These are phyloP conservation scores for Tinospora cordifolia DNA, from an alignment of 164 flowering plant species.

Conservation along the genomic window DNA sequence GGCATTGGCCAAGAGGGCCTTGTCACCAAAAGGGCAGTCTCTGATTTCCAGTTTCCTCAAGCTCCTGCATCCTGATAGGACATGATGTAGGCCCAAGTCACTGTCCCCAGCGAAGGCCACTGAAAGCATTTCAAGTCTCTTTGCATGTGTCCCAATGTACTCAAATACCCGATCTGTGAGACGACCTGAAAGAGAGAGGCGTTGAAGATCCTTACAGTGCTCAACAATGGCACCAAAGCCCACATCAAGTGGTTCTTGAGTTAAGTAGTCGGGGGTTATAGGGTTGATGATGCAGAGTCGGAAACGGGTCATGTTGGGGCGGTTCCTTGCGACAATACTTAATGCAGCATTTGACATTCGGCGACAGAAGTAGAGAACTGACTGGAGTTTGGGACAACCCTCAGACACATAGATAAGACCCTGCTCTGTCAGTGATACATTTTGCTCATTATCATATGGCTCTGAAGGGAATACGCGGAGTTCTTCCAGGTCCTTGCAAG, in stretches of 20 bases:
- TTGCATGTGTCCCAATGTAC: constrained; percentile 64
- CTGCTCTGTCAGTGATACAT: constrained; percentile 56
- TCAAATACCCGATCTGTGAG: constrained; percentile 71
- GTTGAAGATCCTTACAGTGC: constrained; percentile 59
- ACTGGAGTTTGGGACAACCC: constrained; percentile 73
- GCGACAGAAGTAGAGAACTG: constrained; percentile 85
- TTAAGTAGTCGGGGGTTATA: constrained; percentile 57
- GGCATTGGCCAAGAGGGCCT: constrained; percentile 83
- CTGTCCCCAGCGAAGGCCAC: constrained; percentile 91
- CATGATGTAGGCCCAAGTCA: constrained; percentile 69
- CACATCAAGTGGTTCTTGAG: constrained; percentile 59
- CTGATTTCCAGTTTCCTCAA: constrained; percentile 75
- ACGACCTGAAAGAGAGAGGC: constrained; percentile 81
- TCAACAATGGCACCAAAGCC: constrained; percentile 87
- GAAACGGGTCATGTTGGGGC: constrained; percentile 69
- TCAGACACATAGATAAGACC: constrained; percentile 72
- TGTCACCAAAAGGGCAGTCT: constrained; percentile 89
- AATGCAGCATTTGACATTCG: constrained; percentile 87
- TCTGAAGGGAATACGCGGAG: constrained; percentile 82
- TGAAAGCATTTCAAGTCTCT: constrained; percentile 77
- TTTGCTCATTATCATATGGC: constrained; percentile 45
- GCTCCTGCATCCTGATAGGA: constrained; percentile 77
- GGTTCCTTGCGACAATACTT: constrained; percentile 51
- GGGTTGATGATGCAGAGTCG: constrained; percentile 91
- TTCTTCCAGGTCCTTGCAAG: constrained; percentile 64